Percentiles rank a stretch among this genome's conserved stretches.
Evolutionary conservation across 768 basidiomycete genomes (phyloP).

Genomic region (Suillus ampliporus): DNA sequence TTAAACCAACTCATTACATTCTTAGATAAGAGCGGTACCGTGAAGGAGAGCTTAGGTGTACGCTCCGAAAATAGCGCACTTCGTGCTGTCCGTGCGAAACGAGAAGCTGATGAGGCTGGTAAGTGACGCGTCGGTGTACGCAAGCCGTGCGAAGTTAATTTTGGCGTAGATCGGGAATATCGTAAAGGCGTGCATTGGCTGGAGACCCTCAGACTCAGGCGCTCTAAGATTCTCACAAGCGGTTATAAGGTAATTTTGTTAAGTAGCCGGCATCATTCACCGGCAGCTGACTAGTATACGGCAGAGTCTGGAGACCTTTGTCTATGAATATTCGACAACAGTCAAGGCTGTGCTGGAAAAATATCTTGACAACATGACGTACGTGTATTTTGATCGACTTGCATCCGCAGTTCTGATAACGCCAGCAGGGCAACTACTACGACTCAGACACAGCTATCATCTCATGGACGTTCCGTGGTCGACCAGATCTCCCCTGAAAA

Average conservation of each 20-base stretch:
- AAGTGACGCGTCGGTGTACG: conserved; percentile 22
- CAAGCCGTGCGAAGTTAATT: conserved; percentile 8
- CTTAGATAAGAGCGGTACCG: conserved; percentile 74
- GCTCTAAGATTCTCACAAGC: conserved; percentile 81
- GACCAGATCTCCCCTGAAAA: conserved; percentile 71
- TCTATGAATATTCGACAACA: conserved; percentile 68
- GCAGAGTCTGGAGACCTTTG: conserved; percentile 83
- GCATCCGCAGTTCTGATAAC: conserved; percentile 11
- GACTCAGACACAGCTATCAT: conserved; percentile 76
- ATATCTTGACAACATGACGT: conserved; percentile 86
- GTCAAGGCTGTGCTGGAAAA: conserved; percentile 69
- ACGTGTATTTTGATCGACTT: conserved; percentile 32
- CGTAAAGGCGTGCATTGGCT: conserved; percentile 89
- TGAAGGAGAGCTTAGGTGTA: conserved; percentile 63
- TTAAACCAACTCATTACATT: conserved; percentile 87
- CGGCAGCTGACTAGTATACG: conserved; percentile 13
- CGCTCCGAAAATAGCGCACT: conserved; percentile 69
- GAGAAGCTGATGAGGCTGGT: conserved; percentile 94
- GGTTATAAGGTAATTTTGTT: conserved; percentile 69
- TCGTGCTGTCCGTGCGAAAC: conserved; percentile 79
- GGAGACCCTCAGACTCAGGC: conserved; percentile 84
- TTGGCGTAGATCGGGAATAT: conserved; percentile 80
- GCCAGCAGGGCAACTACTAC: conserved; percentile 72
- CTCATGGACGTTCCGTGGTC: conserved; percentile 64
- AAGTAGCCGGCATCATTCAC: conserved; percentile 7